Evolutionary conservation across 2,329 filamentous ascomycete genomes (phyloP).

Genomic region (Pseudocercospora crystallina): DNA sequence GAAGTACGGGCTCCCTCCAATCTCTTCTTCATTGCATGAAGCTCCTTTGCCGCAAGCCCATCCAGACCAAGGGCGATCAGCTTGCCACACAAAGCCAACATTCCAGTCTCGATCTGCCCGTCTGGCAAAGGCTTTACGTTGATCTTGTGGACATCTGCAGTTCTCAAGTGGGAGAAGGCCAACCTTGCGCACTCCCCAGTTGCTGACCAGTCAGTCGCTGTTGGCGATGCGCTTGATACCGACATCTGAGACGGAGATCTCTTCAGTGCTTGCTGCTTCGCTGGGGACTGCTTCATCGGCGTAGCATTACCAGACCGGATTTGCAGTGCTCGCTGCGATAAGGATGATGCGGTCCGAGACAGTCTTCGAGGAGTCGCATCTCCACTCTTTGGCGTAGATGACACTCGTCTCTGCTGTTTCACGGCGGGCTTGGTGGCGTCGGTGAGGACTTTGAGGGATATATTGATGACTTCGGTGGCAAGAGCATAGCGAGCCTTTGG

Average conservation of each 20-base stretch:
- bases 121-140: constrained; percentile 57
- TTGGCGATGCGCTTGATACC: background rate
- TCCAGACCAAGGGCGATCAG: constrained; percentile 64
- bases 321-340: constrained; percentile 36
- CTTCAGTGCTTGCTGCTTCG: constrained; percentile 36
- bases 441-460: constrained; percentile 65
- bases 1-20: constrained; percentile 45
- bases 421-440: constrained; percentile 59
- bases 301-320: constrained; percentile 47
- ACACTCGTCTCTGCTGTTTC: background rate
- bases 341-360: background rate
- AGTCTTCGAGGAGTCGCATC: background rate
- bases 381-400: background rate
- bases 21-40: constrained; percentile 64
- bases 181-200: constrained; percentile 68
- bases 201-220: constrained; percentile 33
- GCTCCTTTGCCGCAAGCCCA: constrained; percentile 67
- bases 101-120: constrained; percentile 71
- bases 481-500: constrained; percentile 64
- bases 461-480: constrained; percentile 72
- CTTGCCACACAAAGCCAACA: constrained; percentile 67
- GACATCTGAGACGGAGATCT: constrained; percentile 38
- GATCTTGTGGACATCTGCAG: constrained; percentile 53
- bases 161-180: constrained; percentile 65
- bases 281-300: constrained; percentile 39